Evolutionary conservation across 768 basidiomycete species (phyloP), one percentile per base, ranked within the genome.

Genomic region (Hypsizygus marmoreus): DNA sequence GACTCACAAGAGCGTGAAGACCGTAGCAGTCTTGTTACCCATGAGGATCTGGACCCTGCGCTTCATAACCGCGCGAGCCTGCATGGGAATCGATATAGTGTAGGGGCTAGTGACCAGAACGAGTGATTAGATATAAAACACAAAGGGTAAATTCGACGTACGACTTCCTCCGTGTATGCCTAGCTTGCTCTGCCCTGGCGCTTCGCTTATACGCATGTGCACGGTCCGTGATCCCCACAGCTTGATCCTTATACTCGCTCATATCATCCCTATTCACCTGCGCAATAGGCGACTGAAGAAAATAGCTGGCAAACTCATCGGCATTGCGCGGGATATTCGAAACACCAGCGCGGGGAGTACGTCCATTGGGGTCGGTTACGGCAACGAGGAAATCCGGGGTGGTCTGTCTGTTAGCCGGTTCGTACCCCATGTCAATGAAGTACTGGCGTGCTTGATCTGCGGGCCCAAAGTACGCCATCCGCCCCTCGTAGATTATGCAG

Each of bases 401-500:
- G 2, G 82, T 84, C 59, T 86, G 84, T 24, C 84, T 70, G 46
- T 77, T 74, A 5, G 75, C 74, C 7, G 81, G 81, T 33, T 68
- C 64, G 53, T 80, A 82, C 6, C 82, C 81, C 74, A 88, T 77
- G 50, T 82, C 75, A 45, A 85, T 73, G 68, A 93, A 91, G 66
- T 92, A 91, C 51, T 80, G 72, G 16, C 81, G 69, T 0, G 89
- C 91, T 37, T 76, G 63, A 35, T 74, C 64, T 10, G 81, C 79
- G 2, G 80, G 81, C 0, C 90, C 91, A 48, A 79, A 91, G 68
- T 86, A 93, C n/a, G 80, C 80, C 75, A 86, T 82, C 17, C 73
- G 70, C 11, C 88, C 86, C 57, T 86, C 85, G 62, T 86, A 81
- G 55, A 93, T 77, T 39, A 92, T 73, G 57, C 86, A 83, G 6